A percentile compares a stretch with the other conserved stretches of the same genome.
Conservation (phyloP, 192 early-diverging fungal genomes). For the Backusella psychrophila region DNA sequence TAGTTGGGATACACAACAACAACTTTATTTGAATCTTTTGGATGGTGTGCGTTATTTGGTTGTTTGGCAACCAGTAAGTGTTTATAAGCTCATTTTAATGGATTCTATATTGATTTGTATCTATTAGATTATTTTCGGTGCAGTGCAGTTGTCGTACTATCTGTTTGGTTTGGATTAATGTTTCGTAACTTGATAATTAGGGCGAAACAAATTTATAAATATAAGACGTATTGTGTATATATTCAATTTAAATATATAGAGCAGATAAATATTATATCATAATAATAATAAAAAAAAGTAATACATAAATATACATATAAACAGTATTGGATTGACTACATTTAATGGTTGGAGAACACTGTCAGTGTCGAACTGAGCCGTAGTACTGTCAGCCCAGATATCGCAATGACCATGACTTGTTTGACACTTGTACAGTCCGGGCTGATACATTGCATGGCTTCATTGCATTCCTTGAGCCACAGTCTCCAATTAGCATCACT, state of each 20-base stretch:
- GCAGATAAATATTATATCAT: not conserved
- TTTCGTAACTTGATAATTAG: not conserved
- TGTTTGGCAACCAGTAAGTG: constrained; percentile 55
- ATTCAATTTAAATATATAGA: not conserved
- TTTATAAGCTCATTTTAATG: not conserved
- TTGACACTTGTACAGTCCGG: too few relatives aligned
- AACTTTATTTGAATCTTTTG: constrained; percentile 57
- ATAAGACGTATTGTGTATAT: not conserved
- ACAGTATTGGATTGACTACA: too few relatives aligned
- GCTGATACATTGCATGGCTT: too few relatives aligned
- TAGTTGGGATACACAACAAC: constrained; percentile 64
- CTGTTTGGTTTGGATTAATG: constrained; percentile 42
- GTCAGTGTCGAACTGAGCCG: too few relatives aligned
- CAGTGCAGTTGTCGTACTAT: constrained; percentile 41
- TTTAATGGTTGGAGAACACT: too few relatives aligned
- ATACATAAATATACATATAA: not conserved
- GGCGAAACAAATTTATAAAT: not conserved
- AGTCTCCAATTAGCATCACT: too few relatives aligned
- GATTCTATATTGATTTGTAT: not conserved
- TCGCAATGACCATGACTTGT: too few relatives aligned
- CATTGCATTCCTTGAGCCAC: too few relatives aligned
- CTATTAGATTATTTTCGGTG: constrained; percentile 43
- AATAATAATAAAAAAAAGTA: not conserved
- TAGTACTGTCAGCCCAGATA: too few relatives aligned
- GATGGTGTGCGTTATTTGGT: constrained; percentile 57